A percentile compares a stretch with the other conserved stretches of the same genome.
Conservation (phyloP, 2,329 filamentous ascomycete species). For the Diaporthe caulivora region DNA sequence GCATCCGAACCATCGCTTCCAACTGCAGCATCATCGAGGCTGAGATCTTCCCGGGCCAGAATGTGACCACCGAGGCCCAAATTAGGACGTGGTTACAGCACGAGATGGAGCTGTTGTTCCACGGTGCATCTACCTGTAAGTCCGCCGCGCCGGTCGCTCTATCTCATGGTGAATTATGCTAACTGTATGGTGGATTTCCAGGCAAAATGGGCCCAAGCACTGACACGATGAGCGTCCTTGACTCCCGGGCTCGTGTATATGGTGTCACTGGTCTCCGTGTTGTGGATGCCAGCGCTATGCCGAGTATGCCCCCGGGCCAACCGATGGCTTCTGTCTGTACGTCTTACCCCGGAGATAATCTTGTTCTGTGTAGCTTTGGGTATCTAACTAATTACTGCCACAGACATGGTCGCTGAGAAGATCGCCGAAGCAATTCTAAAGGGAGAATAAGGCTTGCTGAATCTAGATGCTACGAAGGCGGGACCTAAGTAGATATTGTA, state of each 20-base stretch:
- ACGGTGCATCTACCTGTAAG: not conserved
- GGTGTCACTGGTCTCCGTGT: constrained; percentile 9
- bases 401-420: not conserved
- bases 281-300: constrained; percentile 1
- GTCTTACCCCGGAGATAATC: not conserved
- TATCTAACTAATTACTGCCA: not conserved
- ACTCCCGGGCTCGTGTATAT: not conserved
- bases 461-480: not conserved
- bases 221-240: not conserved
- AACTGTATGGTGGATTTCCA: not conserved
- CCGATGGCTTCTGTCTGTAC: not conserved
- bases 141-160: not conserved
- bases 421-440: not conserved
- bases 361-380: not conserved
- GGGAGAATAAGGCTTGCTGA: not conserved
- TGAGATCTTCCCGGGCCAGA: constrained; percentile 2
- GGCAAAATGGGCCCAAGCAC: not conserved
- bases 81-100: not conserved
- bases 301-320: not conserved
- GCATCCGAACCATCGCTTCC: not conserved
- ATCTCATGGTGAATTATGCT: not conserved
- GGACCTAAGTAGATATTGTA: not conserved
- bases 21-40: not conserved
- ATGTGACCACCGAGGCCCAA: not conserved
- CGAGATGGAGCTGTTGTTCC: not conserved